Conservation (phyloP, 2,329 filamentous ascomycete species). For the Aspergillus sp. region DNA sequence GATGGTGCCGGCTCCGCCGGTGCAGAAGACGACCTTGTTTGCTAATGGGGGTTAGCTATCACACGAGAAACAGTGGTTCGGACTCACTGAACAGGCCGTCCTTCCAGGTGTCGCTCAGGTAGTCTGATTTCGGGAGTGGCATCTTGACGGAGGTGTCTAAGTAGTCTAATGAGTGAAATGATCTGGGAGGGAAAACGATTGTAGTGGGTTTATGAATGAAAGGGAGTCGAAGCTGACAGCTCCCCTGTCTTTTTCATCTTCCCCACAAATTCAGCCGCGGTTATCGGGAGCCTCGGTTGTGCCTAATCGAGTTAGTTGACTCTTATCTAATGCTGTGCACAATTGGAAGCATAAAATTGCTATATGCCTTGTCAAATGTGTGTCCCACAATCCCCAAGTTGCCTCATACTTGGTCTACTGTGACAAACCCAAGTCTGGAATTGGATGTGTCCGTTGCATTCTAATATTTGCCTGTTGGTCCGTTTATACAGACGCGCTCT, state of each 20-base stretch:
- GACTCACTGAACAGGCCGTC: constrained; percentile 81
- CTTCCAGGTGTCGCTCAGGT: constrained; percentile 81
- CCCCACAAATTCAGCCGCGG: constrained; percentile 14
- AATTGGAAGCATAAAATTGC: neutral
- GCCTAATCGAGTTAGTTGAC: neutral
- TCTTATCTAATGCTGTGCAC: constrained; percentile 1
- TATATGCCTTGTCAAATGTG: too few species aligned
- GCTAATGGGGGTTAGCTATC: constrained; percentile 53
- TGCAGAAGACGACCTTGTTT: constrained; percentile 90
- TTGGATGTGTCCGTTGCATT: too few species aligned
- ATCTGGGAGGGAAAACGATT: neutral
- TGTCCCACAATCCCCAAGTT: too few species aligned
- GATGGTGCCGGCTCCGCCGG: constrained; percentile 90
- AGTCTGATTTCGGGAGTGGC: constrained; percentile 72
- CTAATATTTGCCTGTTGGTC: neutral
- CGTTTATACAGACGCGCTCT: constrained; percentile 8
- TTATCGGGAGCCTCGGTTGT: constrained; percentile 13
- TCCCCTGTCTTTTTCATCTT: neutral
- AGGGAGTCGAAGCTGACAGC: neutral
- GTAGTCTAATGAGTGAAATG: neutral
- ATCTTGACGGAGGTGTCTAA: constrained; percentile 48
- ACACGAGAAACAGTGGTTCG: neutral
- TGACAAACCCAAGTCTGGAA: too few species aligned
- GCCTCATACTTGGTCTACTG: too few species aligned
- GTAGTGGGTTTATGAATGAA: neutral